phyloP scores from a whole-genome alignment of 805 yeast genomes.

The Lipomyces yamadae region DNA sequence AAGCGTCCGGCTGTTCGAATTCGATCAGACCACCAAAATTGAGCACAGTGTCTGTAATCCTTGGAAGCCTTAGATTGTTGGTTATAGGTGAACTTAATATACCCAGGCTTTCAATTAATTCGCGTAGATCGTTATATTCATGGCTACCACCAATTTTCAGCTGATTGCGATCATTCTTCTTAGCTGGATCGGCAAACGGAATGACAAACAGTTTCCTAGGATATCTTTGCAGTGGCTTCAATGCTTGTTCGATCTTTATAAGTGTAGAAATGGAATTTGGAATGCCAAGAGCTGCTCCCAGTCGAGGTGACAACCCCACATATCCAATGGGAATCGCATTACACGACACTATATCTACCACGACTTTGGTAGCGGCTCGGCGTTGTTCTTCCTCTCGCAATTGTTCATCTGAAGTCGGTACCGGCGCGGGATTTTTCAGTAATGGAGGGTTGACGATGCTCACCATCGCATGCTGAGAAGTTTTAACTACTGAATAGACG shows the following conservation, averaged over 20 bases:
- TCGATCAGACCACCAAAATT: conserved; percentile 64
- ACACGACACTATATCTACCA: conserved; percentile 57
- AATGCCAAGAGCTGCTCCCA: conserved; percentile 63
- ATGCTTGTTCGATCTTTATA: conserved; percentile 57
- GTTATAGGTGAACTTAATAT: conserved; percentile 48
- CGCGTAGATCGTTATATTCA: conserved; percentile 26
- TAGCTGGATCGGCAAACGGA: conserved; percentile 54
- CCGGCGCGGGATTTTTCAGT: conserved; percentile 8
- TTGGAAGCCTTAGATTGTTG: conserved; percentile 58
- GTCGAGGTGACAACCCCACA: conserved; percentile 58
- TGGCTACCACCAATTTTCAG: conserved; percentile 7
- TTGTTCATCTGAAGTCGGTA: conserved; percentile 9
- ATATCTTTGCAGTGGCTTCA: conserved; percentile 43
- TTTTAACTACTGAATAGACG: conserved; percentile 45
- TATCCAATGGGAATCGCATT: conserved; percentile 47
- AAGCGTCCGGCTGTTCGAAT: conserved; percentile 55
- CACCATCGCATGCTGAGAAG: conserved; percentile 44
- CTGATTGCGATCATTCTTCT: not conserved
- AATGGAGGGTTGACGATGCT: conserved; percentile 40
- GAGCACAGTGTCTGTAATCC: conserved; percentile 49
- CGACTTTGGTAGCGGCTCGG: conserved; percentile 47
- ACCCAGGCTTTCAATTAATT: conserved; percentile 23
- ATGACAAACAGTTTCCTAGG: conserved; percentile 55
- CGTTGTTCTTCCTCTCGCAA: conserved; percentile 16
- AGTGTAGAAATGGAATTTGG: conserved; percentile 38